These are phyloP conservation scores for Microcos paniculata DNA, from an alignment of 345 rosid species.

Conservation along the genomic window DNA sequence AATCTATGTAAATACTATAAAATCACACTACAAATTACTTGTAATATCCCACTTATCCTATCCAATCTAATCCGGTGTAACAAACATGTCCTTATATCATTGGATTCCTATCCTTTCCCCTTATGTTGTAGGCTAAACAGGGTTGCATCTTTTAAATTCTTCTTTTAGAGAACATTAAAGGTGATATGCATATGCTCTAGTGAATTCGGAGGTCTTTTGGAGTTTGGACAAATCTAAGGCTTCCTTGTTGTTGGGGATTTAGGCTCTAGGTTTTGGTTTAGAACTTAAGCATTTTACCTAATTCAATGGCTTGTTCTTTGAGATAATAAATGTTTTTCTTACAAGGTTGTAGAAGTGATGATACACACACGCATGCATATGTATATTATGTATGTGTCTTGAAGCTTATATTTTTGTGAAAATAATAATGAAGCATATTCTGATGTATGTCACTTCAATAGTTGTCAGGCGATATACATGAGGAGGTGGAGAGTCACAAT, in stretches of 20 bases:
- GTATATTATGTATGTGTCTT: not conserved
- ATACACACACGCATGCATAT: not conserved
- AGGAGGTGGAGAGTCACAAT: conserved; percentile 87
- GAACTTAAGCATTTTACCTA: not conserved
- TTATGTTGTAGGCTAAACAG: no score
- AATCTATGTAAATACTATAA: no score
- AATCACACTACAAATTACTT: no score
- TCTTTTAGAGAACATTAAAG: conserved; percentile 1
- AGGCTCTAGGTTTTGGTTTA: not conserved
- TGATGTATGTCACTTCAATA: conserved; percentile 26
- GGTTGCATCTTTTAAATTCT: not conserved
- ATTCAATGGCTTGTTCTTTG: not conserved
- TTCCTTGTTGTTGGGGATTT: not conserved
- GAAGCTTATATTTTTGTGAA: not conserved
- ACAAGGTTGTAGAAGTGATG: not conserved
- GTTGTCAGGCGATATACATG: conserved; percentile 89
- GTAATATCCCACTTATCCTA: no score
- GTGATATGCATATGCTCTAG: not conserved
- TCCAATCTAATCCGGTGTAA: no score
- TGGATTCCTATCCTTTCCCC: not conserved
- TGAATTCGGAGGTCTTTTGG: not conserved
- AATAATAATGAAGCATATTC: conserved; percentile 7
- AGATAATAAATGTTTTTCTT: not conserved
- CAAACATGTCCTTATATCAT: no score
- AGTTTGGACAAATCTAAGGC: not conserved